phyloP scores from a whole-genome alignment of 208 protist species.

The Zelonia costaricensis region DNA sequence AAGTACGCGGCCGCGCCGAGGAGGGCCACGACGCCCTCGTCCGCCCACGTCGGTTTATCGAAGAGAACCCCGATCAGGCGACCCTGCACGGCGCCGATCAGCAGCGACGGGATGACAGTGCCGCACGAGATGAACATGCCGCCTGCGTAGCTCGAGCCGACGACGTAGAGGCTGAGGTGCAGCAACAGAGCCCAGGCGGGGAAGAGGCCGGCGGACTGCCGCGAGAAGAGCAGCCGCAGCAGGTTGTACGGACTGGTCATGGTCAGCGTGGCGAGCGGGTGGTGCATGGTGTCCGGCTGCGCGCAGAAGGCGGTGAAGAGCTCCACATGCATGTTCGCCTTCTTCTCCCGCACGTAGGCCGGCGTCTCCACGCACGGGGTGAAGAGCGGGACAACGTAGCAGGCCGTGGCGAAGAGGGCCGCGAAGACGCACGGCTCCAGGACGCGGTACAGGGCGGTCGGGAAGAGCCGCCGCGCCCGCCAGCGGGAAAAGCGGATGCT shows the following conservation, averaged over 20 bases:
- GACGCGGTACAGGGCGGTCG: constrained; percentile 39
- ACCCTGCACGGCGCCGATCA: constrained; percentile 81
- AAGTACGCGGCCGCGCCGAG: constrained; percentile 84
- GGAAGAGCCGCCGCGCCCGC: constrained; percentile 47
- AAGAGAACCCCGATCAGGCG: constrained; percentile 61
- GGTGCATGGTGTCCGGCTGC: constrained; percentile 46
- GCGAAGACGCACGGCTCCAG: constrained; percentile 59
- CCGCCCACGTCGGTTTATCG: constrained; percentile 48
- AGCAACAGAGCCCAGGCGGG: constrained; percentile 48
- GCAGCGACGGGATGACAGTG: constrained; percentile 69
- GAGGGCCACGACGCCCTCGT: constrained; percentile 79
- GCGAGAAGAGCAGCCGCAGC: constrained; percentile 66
- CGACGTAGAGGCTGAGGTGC: constrained; percentile 60
- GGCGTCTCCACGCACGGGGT: constrained; percentile 54
- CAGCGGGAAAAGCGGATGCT: constrained; percentile 69
- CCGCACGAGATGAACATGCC: constrained; percentile 82
- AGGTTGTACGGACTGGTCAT: constrained; percentile 67
- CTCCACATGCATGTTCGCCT: constrained; percentile 44
- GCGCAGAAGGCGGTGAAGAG: constrained; percentile 56
- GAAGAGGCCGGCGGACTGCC: constrained; percentile 46
- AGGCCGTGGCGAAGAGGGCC: constrained; percentile 43
- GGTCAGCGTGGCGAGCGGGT: constrained; percentile 63
- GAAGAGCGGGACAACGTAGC: constrained; percentile 52
- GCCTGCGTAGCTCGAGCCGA: constrained; percentile 63
- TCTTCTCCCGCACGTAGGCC: constrained; percentile 32